Conservation (phyloP, 768 basidiomycete genomes). For the Hygrocybe coccinea region DNA sequence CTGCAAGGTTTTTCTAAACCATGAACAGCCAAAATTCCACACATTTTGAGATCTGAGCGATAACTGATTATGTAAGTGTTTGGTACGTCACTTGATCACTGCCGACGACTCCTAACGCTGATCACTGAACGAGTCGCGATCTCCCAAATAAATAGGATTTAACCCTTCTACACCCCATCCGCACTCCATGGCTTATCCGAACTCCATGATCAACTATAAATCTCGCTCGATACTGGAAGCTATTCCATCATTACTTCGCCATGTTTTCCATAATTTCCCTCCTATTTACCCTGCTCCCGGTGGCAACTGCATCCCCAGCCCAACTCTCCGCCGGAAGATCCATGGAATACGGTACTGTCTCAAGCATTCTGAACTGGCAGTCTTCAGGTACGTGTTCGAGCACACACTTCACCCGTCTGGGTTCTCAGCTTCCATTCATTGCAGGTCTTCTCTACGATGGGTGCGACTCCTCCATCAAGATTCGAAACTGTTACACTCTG, state of each 20-base stretch:
- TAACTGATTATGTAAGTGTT: no score
- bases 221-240: no score
- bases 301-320: neutral
- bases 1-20: conserved; percentile 65
- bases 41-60: no score
- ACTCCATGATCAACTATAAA: no score
- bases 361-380: neutral
- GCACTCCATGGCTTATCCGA: no score
- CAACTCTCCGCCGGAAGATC: neutral
- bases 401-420: neutral
- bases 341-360: neutral
- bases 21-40: conserved; percentile 86
- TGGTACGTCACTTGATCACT: no score
- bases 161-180: no score
- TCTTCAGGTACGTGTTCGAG: neutral
- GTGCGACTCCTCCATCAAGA: neutral
- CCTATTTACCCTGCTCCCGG: neutral
- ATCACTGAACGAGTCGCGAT: no score
- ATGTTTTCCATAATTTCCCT: neutral
- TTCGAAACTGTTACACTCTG: neutral
- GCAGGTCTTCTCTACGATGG: neutral
- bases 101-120: no score
- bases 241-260: neutral
- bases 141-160: no score
- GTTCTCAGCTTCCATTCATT: neutral